Percentiles rank a stretch among this genome's conserved stretches.
phyloP scores from a whole-genome alignment of 306 rosid genomes.

The Oxytropis ochrocephala region DNA sequence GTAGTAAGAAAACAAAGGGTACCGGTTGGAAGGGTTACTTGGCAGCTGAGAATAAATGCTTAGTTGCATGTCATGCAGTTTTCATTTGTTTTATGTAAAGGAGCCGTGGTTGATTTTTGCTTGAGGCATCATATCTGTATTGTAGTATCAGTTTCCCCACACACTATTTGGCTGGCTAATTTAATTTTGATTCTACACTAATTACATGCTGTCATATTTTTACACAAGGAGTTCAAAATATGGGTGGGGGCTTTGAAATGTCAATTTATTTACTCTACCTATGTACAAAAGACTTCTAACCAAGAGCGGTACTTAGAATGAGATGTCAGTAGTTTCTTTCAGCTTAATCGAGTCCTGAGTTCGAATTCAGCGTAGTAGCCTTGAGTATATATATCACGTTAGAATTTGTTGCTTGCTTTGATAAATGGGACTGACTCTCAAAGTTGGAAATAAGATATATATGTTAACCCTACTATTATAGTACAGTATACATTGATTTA shows the following conservation, averaged over 20 bases:
- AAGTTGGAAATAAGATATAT: too few relatives aligned
- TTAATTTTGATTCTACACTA: background rate
- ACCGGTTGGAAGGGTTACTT: slow-evolving; percentile 11
- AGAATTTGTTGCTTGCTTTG: too few relatives aligned
- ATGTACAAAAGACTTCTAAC: too few relatives aligned
- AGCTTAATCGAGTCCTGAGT: too few relatives aligned
- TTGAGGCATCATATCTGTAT: background rate
- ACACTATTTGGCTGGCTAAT: background rate
- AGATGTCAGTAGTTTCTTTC: too few relatives aligned
- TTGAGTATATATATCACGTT: too few relatives aligned
- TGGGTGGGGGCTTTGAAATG: too few relatives aligned
- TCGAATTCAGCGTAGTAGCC: too few relatives aligned
- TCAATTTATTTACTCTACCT: too few relatives aligned
- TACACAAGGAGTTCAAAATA: background rate
- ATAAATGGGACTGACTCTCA: too few relatives aligned
- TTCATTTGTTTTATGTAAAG: background rate
- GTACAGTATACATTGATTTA: too few relatives aligned
- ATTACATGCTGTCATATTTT: background rate
- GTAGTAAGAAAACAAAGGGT: slow-evolving; percentile 9
- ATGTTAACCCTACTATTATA: background rate
- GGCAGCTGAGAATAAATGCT: slow-evolving; percentile 12
- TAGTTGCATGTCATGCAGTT: slow-evolving; percentile 14
- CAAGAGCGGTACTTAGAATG: too few relatives aligned
- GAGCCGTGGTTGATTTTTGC: slow-evolving; percentile 24
- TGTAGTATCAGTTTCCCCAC: background rate